Base-by-base conservation (phyloP, 345 rosid genomes). In the Psidium friedrichsthalianum region DNA sequence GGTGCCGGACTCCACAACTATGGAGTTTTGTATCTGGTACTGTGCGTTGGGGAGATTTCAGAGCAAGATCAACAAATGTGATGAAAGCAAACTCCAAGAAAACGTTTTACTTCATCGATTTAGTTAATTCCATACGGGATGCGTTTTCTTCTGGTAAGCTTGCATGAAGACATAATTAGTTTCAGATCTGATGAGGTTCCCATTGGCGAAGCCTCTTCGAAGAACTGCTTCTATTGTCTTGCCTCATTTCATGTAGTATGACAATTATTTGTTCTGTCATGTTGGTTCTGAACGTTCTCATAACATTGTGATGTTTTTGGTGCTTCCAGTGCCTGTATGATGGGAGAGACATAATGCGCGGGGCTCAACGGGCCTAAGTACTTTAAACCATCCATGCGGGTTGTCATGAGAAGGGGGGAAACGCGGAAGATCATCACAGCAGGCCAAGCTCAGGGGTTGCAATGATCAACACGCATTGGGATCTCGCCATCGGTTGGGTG, bases 401-500 rank as follows among this genome's bases (percentile, higher is more conserved):
- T 95, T 51, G 91, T 88, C 64, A 61, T 87, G n/a, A 90, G 92
- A 85, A 92, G 96, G 24, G 90, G n/a, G 54, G 86, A 47, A 14
- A 85, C 64, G 49, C 90, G 88, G 96, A 87, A 88, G 88, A 92
- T 91, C 4, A 27, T 91, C 59, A 92, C 95, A 22, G 94, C 91
- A n/a, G 42, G 88, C 88, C 51, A 91, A 90, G n/a, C 13, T 93
- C 98, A 29, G 91, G 76, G 81, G 61, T 92, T 82, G 95, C 96
- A 49, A 94, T 95, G 3, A 53, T 84, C 84, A 90, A 82, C 55
- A 91, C 94, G 24, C 93, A 94, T 27, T 94, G 99, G 98, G 99
- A 95, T 85, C 85, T 96, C 59, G 94, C 91, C 69, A 87, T 87
- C 13, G 98, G 95, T 53, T 94, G 99, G 98, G 99, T 97, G 82